Evolutionary conservation across 192 early-diverging fungal species (phyloP).

Genomic region (Backusella morwellensis): DNA sequence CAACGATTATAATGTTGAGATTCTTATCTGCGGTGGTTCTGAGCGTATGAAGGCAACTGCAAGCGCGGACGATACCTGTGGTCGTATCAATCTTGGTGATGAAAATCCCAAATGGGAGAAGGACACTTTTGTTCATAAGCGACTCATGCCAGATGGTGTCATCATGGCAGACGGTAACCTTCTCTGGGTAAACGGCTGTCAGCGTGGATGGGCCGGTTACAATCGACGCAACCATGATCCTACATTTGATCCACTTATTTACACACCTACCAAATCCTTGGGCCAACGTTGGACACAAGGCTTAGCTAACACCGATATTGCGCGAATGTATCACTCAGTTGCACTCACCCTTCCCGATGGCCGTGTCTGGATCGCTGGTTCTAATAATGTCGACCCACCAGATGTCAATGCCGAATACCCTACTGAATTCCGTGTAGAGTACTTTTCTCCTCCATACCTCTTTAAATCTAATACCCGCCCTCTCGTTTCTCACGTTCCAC

Average conservation of each 20-base stretch:
- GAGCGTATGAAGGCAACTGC: constrained; percentile 31
- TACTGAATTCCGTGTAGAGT: constrained; percentile 55
- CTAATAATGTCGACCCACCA: constrained; percentile 48
- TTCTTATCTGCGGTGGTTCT: constrained; percentile 61
- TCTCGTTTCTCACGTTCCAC: constrained; percentile 34
- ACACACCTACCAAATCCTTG: constrained; percentile 43
- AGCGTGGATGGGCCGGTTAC: constrained; percentile 51
- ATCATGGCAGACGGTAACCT: constrained; percentile 50
- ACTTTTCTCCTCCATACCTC: constrained; percentile 51
- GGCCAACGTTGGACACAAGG: constrained; percentile 43
- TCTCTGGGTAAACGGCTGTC: constrained; percentile 55
- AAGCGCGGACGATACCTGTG: constrained; percentile 40
- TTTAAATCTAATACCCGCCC: constrained; percentile 39
- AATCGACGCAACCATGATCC: constrained; percentile 41
- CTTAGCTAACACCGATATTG: constrained; percentile 50
- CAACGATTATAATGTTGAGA: constrained; percentile 54
- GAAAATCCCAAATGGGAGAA: constrained; percentile 46
- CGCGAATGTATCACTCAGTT: constrained; percentile 65
- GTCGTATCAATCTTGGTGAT: constrained; percentile 40
- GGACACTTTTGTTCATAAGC: constrained; percentile 44
- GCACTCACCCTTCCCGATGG: constrained; percentile 51
- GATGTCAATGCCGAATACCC: constrained; percentile 38
- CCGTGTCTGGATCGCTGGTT: constrained; percentile 56
- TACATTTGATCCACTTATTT: constrained; percentile 49
- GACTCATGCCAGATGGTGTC: constrained; percentile 48